phyloP scores from a whole-genome alignment of 768 basidiomycete species.

The Lactarius indigo region DNA sequence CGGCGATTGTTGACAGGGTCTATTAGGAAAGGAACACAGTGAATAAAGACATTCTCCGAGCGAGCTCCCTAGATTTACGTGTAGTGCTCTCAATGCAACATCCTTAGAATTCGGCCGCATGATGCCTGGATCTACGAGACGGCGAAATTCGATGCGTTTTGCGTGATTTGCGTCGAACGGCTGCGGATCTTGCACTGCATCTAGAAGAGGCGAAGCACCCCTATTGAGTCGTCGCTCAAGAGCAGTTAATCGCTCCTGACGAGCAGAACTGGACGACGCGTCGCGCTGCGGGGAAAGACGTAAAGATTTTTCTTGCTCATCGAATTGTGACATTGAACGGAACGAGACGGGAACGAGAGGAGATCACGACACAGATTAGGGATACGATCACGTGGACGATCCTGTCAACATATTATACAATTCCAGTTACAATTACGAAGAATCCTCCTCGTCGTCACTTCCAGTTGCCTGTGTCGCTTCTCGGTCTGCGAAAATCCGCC shows the following conservation, averaged over 20 bases:
- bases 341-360: background rate
- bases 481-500: slow-evolving; percentile 16
- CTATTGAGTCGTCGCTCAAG: slow-evolving; percentile 29
- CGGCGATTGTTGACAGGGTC: slow-evolving; percentile 65
- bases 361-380: background rate
- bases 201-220: background rate
- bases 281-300: background rate
- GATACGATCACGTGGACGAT: background rate
- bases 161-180: slow-evolving; percentile 52
- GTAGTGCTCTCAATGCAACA: slow-evolving; percentile 57
- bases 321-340: background rate
- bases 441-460: slow-evolving; percentile 11
- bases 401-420: background rate
- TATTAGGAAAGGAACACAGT: slow-evolving; percentile 31
- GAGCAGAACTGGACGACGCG: slow-evolving; percentile 44
- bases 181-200: slow-evolving; percentile 9
- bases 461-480: background rate
- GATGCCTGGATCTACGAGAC: slow-evolving; percentile 78
- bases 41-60: slow-evolving; percentile 5
- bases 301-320: background rate
- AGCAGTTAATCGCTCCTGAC: slow-evolving; percentile 47
- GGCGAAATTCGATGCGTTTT: slow-evolving; percentile 64
- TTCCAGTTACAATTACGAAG: slow-evolving; percentile 3
- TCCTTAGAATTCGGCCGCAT: slow-evolving; percentile 63
- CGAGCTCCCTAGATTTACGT: slow-evolving; percentile 40